Conservation (phyloP, 2,329 filamentous ascomycete species). For the Aspergillus transmontanensis region DNA sequence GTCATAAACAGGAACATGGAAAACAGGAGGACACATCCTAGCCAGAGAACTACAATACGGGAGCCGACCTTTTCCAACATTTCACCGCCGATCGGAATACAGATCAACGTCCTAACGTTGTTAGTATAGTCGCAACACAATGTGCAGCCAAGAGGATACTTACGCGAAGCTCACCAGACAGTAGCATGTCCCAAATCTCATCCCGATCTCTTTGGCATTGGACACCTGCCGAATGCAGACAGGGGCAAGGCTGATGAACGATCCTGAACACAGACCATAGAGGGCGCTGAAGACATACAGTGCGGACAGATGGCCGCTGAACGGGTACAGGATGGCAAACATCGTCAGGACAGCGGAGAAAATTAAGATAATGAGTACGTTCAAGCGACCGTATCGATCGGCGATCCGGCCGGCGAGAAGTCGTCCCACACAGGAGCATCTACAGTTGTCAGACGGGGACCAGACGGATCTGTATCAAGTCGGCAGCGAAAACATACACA, state of each 20-base stretch:
- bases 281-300: constrained; percentile 48
- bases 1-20: constrained; percentile 36
- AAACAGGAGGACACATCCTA: constrained; percentile 46
- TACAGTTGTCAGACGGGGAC: constrained; percentile 12
- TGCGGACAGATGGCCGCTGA: constrained; percentile 34
- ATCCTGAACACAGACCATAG: constrained; percentile 52
- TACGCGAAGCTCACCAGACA: constrained; percentile 51
- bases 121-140: neutral
- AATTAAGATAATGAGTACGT: constrained; percentile 45
- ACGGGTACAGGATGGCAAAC: constrained; percentile 40
- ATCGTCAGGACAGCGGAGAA: constrained; percentile 40
- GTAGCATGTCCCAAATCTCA: constrained; percentile 53
- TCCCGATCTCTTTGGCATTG: constrained; percentile 50
- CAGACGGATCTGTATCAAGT: neutral
- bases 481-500: constrained; percentile 23
- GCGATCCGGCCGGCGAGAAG: constrained; percentile 48
- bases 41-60: constrained; percentile 49
- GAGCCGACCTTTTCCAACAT: constrained; percentile 52
- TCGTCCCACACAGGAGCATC: constrained; percentile 47
- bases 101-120: constrained; percentile 42
- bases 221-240: constrained; percentile 54
- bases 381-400: constrained; percentile 51
- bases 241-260: constrained; percentile 48
- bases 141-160: constrained; percentile 11
- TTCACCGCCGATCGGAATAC: constrained; percentile 52